Conservation (phyloP, 371 early-diverging fungal genomes). For the Mucor irregularis region DNA sequence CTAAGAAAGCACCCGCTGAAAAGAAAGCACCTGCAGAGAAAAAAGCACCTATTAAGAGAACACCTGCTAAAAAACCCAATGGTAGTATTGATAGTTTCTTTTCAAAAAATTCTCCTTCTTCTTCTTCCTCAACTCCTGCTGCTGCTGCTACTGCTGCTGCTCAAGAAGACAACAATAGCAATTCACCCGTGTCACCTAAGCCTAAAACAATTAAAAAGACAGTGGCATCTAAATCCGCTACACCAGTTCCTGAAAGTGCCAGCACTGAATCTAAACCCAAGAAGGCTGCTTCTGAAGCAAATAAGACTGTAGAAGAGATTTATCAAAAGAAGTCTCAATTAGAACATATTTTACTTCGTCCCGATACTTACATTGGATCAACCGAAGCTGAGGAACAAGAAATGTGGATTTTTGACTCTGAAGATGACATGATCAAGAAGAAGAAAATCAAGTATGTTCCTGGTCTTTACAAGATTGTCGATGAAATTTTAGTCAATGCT, state of each 20-base stretch:
- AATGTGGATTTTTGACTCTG: slow-evolving; percentile 88
- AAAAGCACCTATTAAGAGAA: slow-evolving; percentile 7
- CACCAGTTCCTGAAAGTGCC: neutral
- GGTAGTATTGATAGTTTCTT: neutral
- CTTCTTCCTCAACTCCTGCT: neutral
- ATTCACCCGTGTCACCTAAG: slow-evolving; percentile 8
- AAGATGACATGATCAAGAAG: slow-evolving; percentile 65
- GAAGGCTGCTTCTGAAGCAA: slow-evolving; percentile 5
- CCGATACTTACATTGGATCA: slow-evolving; percentile 99
- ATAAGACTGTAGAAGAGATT: slow-evolving; percentile 86
- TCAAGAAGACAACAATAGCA: neutral
- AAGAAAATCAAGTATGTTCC: slow-evolving; percentile 90
- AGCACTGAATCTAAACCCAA: neutral
- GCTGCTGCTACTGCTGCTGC: neutral
- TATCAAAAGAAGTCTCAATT: slow-evolving; percentile 99
- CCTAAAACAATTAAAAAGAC: slow-evolving; percentile 14
- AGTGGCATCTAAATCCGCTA: neutral
- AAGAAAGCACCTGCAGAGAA: slow-evolving; percentile 1
- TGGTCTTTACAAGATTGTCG: slow-evolving; percentile 99
- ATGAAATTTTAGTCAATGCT: slow-evolving; percentile 99
- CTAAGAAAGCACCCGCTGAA: neutral
- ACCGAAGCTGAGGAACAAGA: slow-evolving; percentile 82
- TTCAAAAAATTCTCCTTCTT: neutral
- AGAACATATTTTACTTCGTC: slow-evolving; percentile 98
- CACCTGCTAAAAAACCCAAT: neutral